These are phyloP conservation scores for Yamadazyma friedrichii DNA, from an alignment of 1,139 yeast species.

Conservation along the genomic window DNA sequence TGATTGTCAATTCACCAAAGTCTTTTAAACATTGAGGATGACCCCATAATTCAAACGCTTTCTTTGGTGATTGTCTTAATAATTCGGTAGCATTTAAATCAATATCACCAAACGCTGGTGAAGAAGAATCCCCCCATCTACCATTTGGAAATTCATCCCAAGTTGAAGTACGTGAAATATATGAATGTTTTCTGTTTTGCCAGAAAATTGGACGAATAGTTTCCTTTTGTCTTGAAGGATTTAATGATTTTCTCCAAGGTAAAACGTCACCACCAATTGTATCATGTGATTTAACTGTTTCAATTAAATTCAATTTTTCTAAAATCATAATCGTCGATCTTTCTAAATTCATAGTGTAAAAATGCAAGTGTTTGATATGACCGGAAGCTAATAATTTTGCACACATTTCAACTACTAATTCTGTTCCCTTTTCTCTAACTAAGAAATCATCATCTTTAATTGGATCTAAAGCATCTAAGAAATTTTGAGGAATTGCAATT, in stretches of 20 bases:
- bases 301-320: slow-evolving; percentile 65
- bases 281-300: slow-evolving; percentile 40
- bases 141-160: slow-evolving; percentile 98
- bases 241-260: slow-evolving; percentile 91
- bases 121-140: slow-evolving; percentile 91
- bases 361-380: slow-evolving; percentile 79
- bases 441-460: slow-evolving; percentile 86
- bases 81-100: slow-evolving; percentile 76
- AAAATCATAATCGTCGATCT: slow-evolving; percentile 86
- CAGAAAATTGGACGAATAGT: slow-evolving; percentile 92
- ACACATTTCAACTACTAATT: slow-evolving; percentile 84
- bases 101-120: slow-evolving; percentile 91
- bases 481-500: slow-evolving; percentile 72
- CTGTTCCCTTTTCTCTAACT: slow-evolving; percentile 85
- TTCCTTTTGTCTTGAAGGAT: slow-evolving; percentile 79
- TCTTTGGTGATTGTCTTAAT: slow-evolving; percentile 76
- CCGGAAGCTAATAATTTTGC: slow-evolving; percentile 68
- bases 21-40: slow-evolving; percentile 61
- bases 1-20: slow-evolving; percentile 58
- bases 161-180: slow-evolving; percentile 83
- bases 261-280: slow-evolving; percentile 42
- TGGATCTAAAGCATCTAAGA: slow-evolving; percentile 71
- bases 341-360: slow-evolving; percentile 95
- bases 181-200: slow-evolving; percentile 91
- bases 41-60: slow-evolving; percentile 87